A percentile compares a stretch with the other conserved stretches of the same genome.
phyloP scores from a whole-genome alignment of 2,329 filamentous ascomycete species.

The Colletotrichum cuscutae region DNA sequence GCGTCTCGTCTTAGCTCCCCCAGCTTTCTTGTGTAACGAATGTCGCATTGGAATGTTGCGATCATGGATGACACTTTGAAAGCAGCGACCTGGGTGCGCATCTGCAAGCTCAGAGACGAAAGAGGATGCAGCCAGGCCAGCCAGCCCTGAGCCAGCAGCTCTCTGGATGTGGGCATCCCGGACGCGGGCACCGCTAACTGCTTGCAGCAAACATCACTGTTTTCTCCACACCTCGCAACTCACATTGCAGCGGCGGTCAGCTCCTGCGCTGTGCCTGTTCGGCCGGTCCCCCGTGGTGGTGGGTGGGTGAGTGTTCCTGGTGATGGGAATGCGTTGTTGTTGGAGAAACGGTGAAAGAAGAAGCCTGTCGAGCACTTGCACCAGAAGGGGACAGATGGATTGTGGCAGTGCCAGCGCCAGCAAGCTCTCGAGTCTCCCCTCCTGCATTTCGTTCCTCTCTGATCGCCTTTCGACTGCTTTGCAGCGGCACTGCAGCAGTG shows the following conservation, averaged over 20 bases:
- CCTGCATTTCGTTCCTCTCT: not conserved
- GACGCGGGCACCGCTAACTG: conserved; percentile 15
- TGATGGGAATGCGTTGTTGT: not conserved
- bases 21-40: not conserved
- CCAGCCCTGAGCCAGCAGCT: no score
- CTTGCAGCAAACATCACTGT: conserved; percentile 22
- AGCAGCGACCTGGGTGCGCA: not conserved
- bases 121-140: not conserved
- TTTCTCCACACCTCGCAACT: not conserved
- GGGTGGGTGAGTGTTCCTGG: not conserved
- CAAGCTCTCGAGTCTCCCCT: not conserved
- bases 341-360: not conserved
- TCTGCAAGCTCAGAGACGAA: not conserved
- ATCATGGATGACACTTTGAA: not conserved
- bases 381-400: not conserved
- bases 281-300: not conserved
- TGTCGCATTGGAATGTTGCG: not conserved
- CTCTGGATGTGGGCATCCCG: conserved; percentile 15
- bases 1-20: not conserved
- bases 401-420: conserved; percentile 27
- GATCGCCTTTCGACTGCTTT: not conserved
- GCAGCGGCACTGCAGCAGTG: not conserved
- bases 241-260: not conserved
- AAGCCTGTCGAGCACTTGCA: not conserved
- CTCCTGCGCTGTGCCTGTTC: not conserved